Evolutionary conservation across 2,329 filamentous ascomycete species (phyloP), one percentile per base, ranked within the genome.

Genomic region (Aureobasidium uvarum): DNA sequence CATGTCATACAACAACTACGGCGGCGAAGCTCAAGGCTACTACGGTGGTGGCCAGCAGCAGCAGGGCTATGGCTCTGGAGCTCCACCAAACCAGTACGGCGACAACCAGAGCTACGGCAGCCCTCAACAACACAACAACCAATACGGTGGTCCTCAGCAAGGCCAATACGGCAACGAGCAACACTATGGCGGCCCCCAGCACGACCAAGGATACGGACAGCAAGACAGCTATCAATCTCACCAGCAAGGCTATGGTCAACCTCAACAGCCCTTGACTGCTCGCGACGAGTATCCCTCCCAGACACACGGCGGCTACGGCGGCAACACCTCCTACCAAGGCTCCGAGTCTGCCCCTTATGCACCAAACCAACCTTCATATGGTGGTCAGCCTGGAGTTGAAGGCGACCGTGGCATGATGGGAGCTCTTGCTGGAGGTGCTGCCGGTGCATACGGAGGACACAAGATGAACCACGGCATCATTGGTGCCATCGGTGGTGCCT

Each of bases 401-500:
- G 80, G 77, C 20, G 84, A 86, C 65, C 82, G 84, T 58, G 84
- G 84, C 20, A 70, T 87, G 1, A 80, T 83, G 70, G 83, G 85
- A 43, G 81, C 84, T 1, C 71, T 86, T 1, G 81, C 80, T 11
- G 85, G 85, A 46, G 84, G 83, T 50, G 81, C 83, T 11, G 83
- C 84, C 1, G 85, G 85, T 0, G 83, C 82, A 66, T 84, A 81
- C 67, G 78, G 83, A 13, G 85, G 85, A 6, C 79, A 81, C 70
- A 83, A 85, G 72, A 77, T 84, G 72, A 79, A 81, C 25, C 83
- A 85, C 68, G 83, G 83, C 5, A 72, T 87, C n/a, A 70, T 87
- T 2, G 85, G 85, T 16, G 81, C 83, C 1, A 71, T 87, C 46
- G 82, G 83, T 11, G 85, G 85, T 51, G 84, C 84, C 0, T 75